These are phyloP conservation scores for Xylaria polymorpha DNA, from an alignment of 2,329 filamentous ascomycete species.

Conservation along the genomic window DNA sequence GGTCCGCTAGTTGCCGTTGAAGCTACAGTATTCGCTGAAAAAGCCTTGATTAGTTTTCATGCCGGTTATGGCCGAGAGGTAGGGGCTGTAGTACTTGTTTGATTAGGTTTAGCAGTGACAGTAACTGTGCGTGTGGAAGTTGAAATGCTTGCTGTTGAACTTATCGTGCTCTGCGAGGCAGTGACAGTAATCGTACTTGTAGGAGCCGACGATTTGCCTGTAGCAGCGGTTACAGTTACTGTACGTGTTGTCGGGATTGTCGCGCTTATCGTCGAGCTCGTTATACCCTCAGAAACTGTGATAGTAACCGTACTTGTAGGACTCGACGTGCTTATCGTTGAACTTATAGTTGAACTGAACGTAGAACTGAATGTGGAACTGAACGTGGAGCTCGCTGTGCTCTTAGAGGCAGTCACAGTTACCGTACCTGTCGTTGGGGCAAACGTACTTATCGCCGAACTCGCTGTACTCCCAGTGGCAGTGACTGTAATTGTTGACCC, in stretches of 20 bases:
- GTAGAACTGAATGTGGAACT: too few species aligned
- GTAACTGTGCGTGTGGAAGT: conserved; percentile 22
- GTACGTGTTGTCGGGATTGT: too few species aligned
- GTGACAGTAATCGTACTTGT: neutral
- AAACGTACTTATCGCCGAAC: conserved; percentile 6
- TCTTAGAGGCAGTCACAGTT: conserved; percentile 12
- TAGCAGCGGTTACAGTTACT: too few species aligned
- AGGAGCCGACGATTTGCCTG: too few species aligned
- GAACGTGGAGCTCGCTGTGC: neutral
- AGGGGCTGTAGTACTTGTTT: conserved; percentile 19
- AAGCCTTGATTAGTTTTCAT: conserved; percentile 19
- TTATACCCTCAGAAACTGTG: too few species aligned
- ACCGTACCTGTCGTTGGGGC: conserved; percentile 5
- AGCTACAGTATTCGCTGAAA: conserved; percentile 22
- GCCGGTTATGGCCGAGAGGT: neutral
- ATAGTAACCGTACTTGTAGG: too few species aligned
- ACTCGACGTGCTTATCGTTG: too few species aligned
- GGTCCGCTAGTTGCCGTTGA: conserved; percentile 14
- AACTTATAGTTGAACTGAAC: too few species aligned
- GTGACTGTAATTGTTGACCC: conserved; percentile 15
- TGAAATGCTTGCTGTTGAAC: neutral
- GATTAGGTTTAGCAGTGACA: neutral
- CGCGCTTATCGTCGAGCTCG: too few species aligned
- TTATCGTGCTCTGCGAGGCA: neutral
- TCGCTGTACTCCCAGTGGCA: neutral